phyloP scores from a whole-genome alignment of 2,329 filamentous ascomycete genomes.

The Penicillium sclerotiorum region DNA sequence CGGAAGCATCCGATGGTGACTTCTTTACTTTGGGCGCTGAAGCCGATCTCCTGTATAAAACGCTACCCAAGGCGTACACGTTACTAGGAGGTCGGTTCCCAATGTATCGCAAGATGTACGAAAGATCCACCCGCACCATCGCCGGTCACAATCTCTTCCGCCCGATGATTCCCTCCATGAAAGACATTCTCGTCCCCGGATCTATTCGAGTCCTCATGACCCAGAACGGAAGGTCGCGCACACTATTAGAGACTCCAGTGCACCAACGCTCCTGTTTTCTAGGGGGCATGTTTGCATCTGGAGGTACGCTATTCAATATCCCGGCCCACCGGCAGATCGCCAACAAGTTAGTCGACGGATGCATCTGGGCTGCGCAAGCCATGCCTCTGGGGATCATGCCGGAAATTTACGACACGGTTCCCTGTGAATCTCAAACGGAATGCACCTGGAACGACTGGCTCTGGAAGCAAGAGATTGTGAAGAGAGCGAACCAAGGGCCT shows the following conservation, averaged over 20 bases:
- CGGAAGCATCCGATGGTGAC: conserved; percentile 28
- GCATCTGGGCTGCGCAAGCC: conserved; percentile 57
- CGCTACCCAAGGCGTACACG: conserved; percentile 57
- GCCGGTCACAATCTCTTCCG: conserved; percentile 52
- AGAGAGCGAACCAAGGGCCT: conserved; percentile 11
- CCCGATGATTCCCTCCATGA: conserved; percentile 51
- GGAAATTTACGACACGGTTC: conserved; percentile 47
- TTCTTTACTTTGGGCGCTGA: conserved; percentile 59
- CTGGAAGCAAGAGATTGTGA: conserved; percentile 34
- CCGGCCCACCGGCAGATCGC: conserved; percentile 54
- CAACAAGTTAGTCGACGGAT: conserved; percentile 56
- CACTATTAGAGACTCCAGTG: conserved; percentile 39
- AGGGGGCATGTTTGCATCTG: conserved; percentile 59
- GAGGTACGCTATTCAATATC: conserved; percentile 54
- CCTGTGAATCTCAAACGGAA: conserved; percentile 44
- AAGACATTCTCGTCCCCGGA: conserved; percentile 52
- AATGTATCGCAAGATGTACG: conserved; percentile 59
- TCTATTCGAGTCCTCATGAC: conserved; percentile 36
- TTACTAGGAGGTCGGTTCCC: conserved; percentile 42
- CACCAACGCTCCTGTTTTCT: conserved; percentile 59
- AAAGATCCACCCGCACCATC: conserved; percentile 49
- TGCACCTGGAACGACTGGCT: conserved; percentile 44
- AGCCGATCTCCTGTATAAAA: conserved; percentile 61
- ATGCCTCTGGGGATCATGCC: conserved; percentile 59
- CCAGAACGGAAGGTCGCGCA: conserved; percentile 14